Evolutionary conservation across 345 rosid species (phyloP).

Genomic region (Sisymbrium irio): DNA sequence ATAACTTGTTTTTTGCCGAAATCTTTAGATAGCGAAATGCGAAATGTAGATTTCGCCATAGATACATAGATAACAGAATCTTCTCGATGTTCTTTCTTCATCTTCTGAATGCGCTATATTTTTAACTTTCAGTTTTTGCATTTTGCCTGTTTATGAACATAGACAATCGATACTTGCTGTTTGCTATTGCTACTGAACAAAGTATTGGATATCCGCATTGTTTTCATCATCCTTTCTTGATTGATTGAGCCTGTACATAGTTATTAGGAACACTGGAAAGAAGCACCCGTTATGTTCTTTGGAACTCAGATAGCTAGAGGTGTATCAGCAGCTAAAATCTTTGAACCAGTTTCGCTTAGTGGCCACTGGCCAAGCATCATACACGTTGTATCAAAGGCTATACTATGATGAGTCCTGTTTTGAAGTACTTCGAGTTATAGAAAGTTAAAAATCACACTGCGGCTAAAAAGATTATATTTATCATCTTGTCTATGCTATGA

Average conservation of each 20-base stretch:
- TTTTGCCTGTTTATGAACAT: slow-evolving; percentile 2
- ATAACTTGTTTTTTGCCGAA: neutral
- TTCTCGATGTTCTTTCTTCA: neutral
- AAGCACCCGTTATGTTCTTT: neutral
- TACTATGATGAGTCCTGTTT: slow-evolving; percentile 5
- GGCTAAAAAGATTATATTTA: neutral
- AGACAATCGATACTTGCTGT: neutral
- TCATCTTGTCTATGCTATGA: slow-evolving; percentile 5
- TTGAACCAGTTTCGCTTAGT: neutral
- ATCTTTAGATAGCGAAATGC: neutral
- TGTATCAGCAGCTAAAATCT: neutral
- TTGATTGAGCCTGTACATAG: neutral
- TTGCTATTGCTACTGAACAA: neutral
- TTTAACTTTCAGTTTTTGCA: neutral
- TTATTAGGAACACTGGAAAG: neutral
- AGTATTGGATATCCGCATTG: neutral
- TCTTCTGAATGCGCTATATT: neutral
- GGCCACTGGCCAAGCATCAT: neutral
- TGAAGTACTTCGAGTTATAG: neutral
- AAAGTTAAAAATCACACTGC: neutral
- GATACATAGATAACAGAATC: neutral
- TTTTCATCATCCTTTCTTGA: neutral
- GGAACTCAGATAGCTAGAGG: neutral
- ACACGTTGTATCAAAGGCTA: neutral
- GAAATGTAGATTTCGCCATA: neutral